Percentiles rank a stretch among this genome's conserved stretches.
Conservation (phyloP, 192 early-diverging fungal genomes). For the Podila verticillata region DNA sequence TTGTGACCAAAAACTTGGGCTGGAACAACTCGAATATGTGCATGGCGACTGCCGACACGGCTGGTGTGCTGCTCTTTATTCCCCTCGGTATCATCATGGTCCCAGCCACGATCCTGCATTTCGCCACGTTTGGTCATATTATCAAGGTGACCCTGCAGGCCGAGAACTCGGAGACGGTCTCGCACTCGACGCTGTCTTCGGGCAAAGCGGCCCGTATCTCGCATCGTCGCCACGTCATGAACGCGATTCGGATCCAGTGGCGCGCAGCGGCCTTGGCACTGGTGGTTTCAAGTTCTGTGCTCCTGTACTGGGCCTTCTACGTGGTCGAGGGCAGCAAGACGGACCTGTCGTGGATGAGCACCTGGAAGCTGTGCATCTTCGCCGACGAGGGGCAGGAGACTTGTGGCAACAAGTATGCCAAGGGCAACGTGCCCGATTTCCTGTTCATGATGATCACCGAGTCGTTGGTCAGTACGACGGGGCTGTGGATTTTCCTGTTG, state of each 20-base stretch:
- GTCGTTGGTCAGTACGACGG: slow-evolving; percentile 52
- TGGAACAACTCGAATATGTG: slow-evolving; percentile 59
- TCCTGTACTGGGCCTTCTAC: slow-evolving; percentile 65
- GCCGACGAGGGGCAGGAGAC: slow-evolving; percentile 40
- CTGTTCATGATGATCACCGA: slow-evolving; percentile 58
- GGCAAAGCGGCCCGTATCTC: slow-evolving; percentile 45
- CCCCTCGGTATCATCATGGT: slow-evolving; percentile 57
- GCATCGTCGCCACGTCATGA: slow-evolving; percentile 58
- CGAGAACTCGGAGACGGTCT: slow-evolving; percentile 41
- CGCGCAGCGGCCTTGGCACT: slow-evolving; percentile 58
- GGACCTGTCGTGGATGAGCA: slow-evolving; percentile 36
- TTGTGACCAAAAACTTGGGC: slow-evolving; percentile 52
- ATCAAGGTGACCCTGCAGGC: slow-evolving; percentile 51
- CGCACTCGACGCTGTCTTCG: slow-evolving; percentile 37
- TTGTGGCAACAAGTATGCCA: slow-evolving; percentile 35
- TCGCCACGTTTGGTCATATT: slow-evolving; percentile 61
- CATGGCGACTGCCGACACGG: slow-evolving; percentile 28
- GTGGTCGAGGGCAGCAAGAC: slow-evolving; percentile 52
- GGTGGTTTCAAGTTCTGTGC: slow-evolving; percentile 46
- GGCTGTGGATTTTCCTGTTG: slow-evolving; percentile 57
- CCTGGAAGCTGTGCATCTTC: slow-evolving; percentile 59
- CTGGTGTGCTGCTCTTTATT: slow-evolving; percentile 52
- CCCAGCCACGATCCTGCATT: slow-evolving; percentile 54
- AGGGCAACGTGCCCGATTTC: slow-evolving; percentile 53
- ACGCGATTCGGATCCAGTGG: slow-evolving; percentile 64